Conservation (phyloP, 768 basidiomycete genomes). For the Albatrellus ellisii region DNA sequence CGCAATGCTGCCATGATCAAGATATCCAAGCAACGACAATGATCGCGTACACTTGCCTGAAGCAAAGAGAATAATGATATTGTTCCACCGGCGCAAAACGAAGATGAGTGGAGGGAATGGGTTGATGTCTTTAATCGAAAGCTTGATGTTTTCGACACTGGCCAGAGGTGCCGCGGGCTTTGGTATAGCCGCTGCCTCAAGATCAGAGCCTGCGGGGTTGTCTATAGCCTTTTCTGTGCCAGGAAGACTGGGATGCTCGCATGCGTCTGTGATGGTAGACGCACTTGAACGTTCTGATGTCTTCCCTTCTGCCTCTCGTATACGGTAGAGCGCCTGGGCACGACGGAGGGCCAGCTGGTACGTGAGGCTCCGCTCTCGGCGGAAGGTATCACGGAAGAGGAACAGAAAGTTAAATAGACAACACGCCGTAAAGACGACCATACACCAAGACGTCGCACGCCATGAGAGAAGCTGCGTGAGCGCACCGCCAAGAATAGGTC, state of each 20-base stretch:
- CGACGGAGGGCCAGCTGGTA: constrained; percentile 57
- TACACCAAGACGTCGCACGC: constrained; percentile 79
- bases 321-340: constrained; percentile 18
- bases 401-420: constrained; percentile 44
- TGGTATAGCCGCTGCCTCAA: constrained; percentile 10
- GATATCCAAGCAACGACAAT: neutral
- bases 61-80: constrained; percentile 47
- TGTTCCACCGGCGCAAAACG: constrained; percentile 51
- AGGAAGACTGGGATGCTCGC: no score
- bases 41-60: constrained; percentile 34
- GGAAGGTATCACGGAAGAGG: constrained; percentile 74
- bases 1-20: neutral
- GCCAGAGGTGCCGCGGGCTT: constrained; percentile 5
- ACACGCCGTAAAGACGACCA: constrained; percentile 45
- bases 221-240: neutral
- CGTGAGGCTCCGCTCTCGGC: constrained; percentile 65
- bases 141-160: constrained; percentile 29
- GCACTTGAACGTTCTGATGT: constrained; percentile 16
- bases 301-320: constrained; percentile 10
- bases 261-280: constrained; percentile 11
- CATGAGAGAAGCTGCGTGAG: constrained; percentile 58
- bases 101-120: constrained; percentile 49
- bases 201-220: neutral
- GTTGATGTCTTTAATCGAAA: constrained; percentile 63
- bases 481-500: constrained; percentile 59